These are phyloP conservation scores for Chlorella sorokiniana DNA, from an alignment of 139 green algal species.

Conservation along the genomic window DNA sequence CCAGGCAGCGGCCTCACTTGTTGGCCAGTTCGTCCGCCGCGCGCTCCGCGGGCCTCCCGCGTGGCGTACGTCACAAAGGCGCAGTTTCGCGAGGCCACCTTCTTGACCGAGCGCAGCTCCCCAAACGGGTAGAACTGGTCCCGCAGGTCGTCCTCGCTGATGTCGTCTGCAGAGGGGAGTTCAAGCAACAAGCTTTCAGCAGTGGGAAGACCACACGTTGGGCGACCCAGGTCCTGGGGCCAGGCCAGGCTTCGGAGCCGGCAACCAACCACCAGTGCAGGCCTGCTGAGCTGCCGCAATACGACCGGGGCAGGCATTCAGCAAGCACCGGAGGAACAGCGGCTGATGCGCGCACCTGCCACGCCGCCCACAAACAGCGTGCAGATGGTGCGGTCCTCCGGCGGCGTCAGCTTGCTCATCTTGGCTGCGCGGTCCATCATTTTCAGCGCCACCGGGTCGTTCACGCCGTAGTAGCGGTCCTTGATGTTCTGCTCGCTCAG, in stretches of 20 bases:
- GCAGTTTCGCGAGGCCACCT: conserved; percentile 63
- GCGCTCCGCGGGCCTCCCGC: conserved; percentile 80
- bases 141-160: conserved; percentile 86
- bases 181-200: background rate
- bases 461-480: conserved; percentile 96
- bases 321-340: background rate
- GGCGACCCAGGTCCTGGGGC: too few species aligned
- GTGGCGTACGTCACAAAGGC: conserved; percentile 88
- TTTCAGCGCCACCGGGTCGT: conserved; percentile 97
- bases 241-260: too few species aligned
- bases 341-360: background rate
- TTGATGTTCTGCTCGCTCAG: conserved; percentile 93
- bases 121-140: conserved; percentile 90
- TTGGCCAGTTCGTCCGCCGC: conserved; percentile 78
- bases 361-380: conserved; percentile 93
- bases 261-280: too few species aligned
- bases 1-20: background rate
- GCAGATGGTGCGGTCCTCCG: conserved; percentile 90
- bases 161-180: conserved; percentile 39
- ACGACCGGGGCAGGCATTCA: too few species aligned
- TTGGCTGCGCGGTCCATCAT: conserved; percentile 78
- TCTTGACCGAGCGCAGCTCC: conserved; percentile 69
- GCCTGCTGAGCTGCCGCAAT: too few species aligned
- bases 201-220: background rate
- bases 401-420: conserved; percentile 76